Evolutionary conservation across 2,329 filamentous ascomycete species (phyloP).

Genomic region (Elsinoe arachidis): DNA sequence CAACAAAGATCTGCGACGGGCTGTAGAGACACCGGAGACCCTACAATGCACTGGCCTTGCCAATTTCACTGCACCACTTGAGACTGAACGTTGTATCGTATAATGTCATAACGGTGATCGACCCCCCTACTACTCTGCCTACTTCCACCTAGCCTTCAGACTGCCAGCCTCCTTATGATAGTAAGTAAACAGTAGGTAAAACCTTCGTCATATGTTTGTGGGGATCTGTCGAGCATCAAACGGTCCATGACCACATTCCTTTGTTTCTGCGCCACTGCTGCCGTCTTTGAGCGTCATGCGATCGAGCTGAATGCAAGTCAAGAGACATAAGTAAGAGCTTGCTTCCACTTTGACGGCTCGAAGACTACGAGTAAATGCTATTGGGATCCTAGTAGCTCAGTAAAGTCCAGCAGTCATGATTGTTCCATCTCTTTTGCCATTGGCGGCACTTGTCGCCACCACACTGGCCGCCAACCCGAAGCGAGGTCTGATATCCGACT

Average conservation of each 20-base stretch:
- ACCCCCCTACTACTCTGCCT: background rate
- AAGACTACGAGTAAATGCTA: background rate
- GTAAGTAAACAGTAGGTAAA: background rate
- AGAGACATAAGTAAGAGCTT: background rate
- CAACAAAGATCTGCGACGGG: no score
- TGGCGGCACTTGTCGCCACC: background rate
- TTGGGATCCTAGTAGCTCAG: no score
- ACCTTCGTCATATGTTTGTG: background rate
- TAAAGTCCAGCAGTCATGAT: background rate
- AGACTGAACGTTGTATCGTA: background rate
- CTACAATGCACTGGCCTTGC: background rate
- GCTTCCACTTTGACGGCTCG: background rate
- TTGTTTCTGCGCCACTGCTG: background rate
- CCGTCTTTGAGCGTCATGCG: background rate
- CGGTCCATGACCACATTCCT: background rate
- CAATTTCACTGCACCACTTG: background rate
- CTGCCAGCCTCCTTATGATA: background rate
- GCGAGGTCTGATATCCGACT: slow-evolving; percentile 4
- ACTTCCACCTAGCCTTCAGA: background rate
- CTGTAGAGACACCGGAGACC: no score
- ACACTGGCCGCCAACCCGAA: background rate
- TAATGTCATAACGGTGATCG: background rate
- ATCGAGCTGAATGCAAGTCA: background rate
- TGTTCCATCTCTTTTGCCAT: background rate
- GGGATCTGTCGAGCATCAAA: background rate